These are phyloP conservation scores for Neurospora sp. DNA, from an alignment of 495 filamentous ascomycete species.

Conservation along the genomic window DNA sequence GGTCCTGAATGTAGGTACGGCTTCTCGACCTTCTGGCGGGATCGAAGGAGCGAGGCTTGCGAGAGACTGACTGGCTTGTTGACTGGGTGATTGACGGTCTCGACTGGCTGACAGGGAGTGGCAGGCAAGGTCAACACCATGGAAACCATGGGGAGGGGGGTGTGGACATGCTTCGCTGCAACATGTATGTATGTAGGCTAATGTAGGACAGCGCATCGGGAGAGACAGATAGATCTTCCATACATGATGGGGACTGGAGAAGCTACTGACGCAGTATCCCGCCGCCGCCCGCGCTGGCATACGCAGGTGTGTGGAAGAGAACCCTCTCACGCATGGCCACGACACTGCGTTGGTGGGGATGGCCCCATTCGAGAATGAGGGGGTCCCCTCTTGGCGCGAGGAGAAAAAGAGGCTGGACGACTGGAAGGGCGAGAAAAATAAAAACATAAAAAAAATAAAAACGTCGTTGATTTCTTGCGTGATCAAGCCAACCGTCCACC, in stretches of 20 bases:
- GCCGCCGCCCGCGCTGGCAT: slow-evolving; percentile 13
- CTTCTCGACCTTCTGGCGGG: not conserved
- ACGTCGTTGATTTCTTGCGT: not conserved
- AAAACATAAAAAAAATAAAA: not conserved
- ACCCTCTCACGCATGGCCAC: slow-evolving; percentile 1
- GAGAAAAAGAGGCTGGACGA: not conserved
- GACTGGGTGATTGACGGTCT: not conserved
- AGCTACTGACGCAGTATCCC: slow-evolving; percentile 10
- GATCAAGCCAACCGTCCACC: not conserved
- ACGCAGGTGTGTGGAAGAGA: not conserved
- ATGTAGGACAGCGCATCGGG: slow-evolving; percentile 15
- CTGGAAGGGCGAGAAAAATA: not conserved
- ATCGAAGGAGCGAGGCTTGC: not conserved
- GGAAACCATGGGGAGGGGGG: not conserved
- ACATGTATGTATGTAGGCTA: slow-evolving; percentile 4
- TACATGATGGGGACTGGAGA: slow-evolving; percentile 1
- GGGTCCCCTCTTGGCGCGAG: not conserved
- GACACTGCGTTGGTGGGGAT: not conserved
- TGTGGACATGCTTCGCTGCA: not conserved
- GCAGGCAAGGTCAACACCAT: not conserved
- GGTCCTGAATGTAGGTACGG: not conserved
- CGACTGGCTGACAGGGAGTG: not conserved
- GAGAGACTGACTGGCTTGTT: not conserved
- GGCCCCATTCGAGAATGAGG: not conserved
- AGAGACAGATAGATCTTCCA: slow-evolving; percentile 13